Evolutionary conservation across 805 yeast genomes (phyloP), one percentile per base, ranked within the genome.

Genomic region (Metschnikowia hibisci): DNA sequence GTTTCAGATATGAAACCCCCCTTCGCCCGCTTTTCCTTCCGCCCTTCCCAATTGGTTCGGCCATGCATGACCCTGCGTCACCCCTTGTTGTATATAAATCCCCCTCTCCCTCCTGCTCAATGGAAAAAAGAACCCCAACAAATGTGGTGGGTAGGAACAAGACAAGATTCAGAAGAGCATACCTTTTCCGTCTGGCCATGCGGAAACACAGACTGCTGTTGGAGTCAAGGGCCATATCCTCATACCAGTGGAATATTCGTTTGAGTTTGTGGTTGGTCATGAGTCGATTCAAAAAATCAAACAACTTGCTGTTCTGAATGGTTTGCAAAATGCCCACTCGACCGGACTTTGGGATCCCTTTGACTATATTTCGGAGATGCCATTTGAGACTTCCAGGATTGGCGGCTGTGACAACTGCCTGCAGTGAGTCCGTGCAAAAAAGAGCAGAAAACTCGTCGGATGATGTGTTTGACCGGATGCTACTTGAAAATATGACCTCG

Each of bases 81-180:
- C 32, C 28, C 20, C 32, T 31, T 27, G 11, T n/a, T 27, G 22
- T 35, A 35, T 35, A 11, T 27, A 18, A 35, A 9, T 25, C 39
- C 23, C 22, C 32, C 12, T 3, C 13, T 23, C 26, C 39, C 31
- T 16, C 15, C 13, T 15, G 15, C 30, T 35, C 39, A 11, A 85
- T 80, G 42, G 71, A 70, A 57, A 73, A 84, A 2, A 84, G 51
- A 0, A 81, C 88, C 5, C 90, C 91, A 2, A 84, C 76, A 62
- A 77, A 76, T 0, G 80, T 72, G 14, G 71, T 64, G 0, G 88
- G 87, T 12, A 77, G 62, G 53, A 69, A 80, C 6, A 79, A 54
- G 1, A 75, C 68, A 9, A 71, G 39, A 23, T 69, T 60, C 39
- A 79, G 63, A 10, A 56, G 57, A 0, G 78, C 76, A 52, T 76